These are phyloP conservation scores for Ochetophila trinervis DNA, from an alignment of 306 rosid genomes.

Conservation along the genomic window DNA sequence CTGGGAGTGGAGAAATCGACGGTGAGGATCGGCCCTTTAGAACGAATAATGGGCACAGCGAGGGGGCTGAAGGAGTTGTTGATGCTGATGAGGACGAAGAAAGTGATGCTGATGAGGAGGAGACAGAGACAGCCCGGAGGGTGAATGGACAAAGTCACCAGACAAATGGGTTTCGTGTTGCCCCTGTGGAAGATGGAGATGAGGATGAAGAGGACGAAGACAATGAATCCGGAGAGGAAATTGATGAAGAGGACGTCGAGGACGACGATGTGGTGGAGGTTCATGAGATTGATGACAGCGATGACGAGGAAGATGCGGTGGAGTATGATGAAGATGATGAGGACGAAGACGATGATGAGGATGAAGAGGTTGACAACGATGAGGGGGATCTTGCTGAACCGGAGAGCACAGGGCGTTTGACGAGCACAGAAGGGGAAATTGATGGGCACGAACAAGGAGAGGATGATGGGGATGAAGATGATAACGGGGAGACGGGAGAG, in stretches of 20 bases:
- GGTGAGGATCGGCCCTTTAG: conserved; percentile 59
- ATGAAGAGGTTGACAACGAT: conserved; percentile 82
- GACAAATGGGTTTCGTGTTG: conserved; percentile 65
- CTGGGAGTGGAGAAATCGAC: conserved; percentile 85
- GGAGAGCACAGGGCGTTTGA: conserved; percentile 57
- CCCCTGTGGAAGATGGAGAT: conserved; percentile 43
- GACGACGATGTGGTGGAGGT: conserved; percentile 87
- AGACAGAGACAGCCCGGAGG: conserved; percentile 55
- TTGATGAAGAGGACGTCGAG: conserved; percentile 74
- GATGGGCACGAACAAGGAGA: conserved; percentile 95
- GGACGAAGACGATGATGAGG: conserved; percentile 49
- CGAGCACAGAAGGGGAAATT: conserved; percentile 79
- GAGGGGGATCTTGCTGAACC: conserved; percentile 65
- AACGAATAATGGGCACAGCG: conserved; percentile 62
- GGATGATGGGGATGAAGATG: conserved; percentile 81
- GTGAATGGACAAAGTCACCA: conserved; percentile 46
- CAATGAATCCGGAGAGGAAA: conserved; percentile 70
- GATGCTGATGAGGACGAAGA: conserved; percentile 86
- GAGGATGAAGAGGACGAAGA: conserved; percentile 66
- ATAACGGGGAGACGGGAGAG: conserved; percentile 81
- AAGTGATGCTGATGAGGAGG: conserved; percentile 91
- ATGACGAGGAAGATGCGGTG: conserved; percentile 72
- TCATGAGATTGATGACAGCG: conserved; percentile 67
- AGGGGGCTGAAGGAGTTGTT: conserved; percentile 66
- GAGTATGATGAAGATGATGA: conserved; percentile 63